Base-by-base conservation (phyloP, 805 yeast species). In the Wickerhamiella qilinensis region DNA sequence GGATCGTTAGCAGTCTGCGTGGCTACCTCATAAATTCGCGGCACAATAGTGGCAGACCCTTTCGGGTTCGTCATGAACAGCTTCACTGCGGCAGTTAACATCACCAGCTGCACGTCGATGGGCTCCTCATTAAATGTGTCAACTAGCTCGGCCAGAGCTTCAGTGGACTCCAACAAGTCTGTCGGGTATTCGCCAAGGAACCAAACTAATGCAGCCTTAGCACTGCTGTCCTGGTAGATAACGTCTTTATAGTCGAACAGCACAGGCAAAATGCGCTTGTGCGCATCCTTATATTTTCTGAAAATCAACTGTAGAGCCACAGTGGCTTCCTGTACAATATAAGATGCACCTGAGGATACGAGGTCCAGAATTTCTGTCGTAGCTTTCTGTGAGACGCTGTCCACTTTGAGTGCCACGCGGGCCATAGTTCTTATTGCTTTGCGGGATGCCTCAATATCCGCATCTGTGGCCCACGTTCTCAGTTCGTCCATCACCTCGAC, bases 341-440 rank as follows among this genome's bases (percentile, higher is more conserved):
- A 77, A 8, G 81, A 71, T 2, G 78, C 71, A 0, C 77, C 80
- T 43, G 75, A 75, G 3, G 75, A 62, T 1, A 77, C 57, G 38
- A 84, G 64, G 22, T 69, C 75, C 28, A 71, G 49, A 6, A 86
- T 56, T 1, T 74, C 70, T 4, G 68, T 67, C 3, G 82, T 77
- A 55, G 93, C 82, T 19, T 64, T 64, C 4, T 64, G 59, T 0
- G 86, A 75, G 0, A 81, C 73, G 7, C 56, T 55, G 20, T 73
- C 74, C 14, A 84, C 58, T 51, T 82, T 83, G 20, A 85, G 74
- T 0, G 95, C 93, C 17, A 88, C 61, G 51, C 85, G 82, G 2
- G 96, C 96, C 44, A 88, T 74, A 0, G 94, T 94, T 42, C 93
- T 62, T 3, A 88, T 74, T 0, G 96, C 85, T 50, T 84, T 81